Base-by-base conservation (phyloP, 2,329 filamentous ascomycete species). In the Spiromastix sp. region DNA sequence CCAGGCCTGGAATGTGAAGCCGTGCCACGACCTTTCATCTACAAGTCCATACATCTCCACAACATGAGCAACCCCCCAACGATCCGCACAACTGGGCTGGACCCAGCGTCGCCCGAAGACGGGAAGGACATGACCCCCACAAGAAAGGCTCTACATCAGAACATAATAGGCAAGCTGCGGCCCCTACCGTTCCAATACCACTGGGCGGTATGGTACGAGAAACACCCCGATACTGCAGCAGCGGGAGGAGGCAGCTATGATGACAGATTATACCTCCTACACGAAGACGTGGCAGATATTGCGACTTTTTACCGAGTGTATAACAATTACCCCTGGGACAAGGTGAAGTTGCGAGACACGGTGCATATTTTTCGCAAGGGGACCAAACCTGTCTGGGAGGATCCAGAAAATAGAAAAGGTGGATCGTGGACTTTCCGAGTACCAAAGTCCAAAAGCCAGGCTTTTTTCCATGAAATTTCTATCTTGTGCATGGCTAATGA, bases 341-440 rank as follows among this genome's bases (percentile, higher is more conserved):
- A 79, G 56, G 77, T 87, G 59, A 79, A 79, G 59, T 77, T 82
- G 67, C 77, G 80, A 50, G 81, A 86, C 61, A 81, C 77, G 30
- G 72, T 86, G 45, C 84, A 86, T 56, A 70, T 87, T 45, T 86
- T 86, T 68, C 85, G 85, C 59, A 69, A 75, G 42, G 81, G 81
- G 22, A 84, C 85, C 59, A 73, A 72, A 43, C 82, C 82, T 38
- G 66, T 85, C 47, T 86, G 81, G 81, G 82, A 86, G 62, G 89
- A 96, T 56, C 75, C 83, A 26, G 78, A 91, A 50, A 95, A 95
- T 61, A 68, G 81, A 40, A 71, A 78, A 42, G 89, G 89, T 34
- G 89, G 89, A 32, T 81, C 82, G 56, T 95, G 85, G 85, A 93
- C 85, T 15, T 93, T 96, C 61, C 79, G 87, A 33, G 80, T 95